Base-by-base conservation (phyloP, 164 flowering plant genomes). In the Chimonanthus praecox region DNA sequence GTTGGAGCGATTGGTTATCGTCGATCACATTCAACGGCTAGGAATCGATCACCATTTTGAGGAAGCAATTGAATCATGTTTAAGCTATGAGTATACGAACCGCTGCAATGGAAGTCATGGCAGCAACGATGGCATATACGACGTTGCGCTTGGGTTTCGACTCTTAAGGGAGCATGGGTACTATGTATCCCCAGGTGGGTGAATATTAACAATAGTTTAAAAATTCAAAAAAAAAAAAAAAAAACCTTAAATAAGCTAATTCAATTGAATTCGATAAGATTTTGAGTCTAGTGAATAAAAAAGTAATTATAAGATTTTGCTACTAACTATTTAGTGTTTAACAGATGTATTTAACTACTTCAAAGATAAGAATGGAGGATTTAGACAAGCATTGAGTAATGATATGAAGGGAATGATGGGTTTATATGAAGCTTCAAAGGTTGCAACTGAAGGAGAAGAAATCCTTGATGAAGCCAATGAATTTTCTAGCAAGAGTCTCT, bases 391-490 rank as follows among this genome's bases (percentile, higher is more conserved):
- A 7, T 33, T 77, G 58, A 49, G 33, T 2, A 48, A 72, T 63
- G 84, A 83, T 67, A 44, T 77, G 1, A 70, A 45, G 10, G 84
- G 84, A 62, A 64, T 82, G 61, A 67, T 80, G 75, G 66, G 74
- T 58, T 64, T 85, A 33, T 84, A 77, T 66, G 86, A 84, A 75
- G 83, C 85, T 5, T 71, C 85, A 71, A 72, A 73, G 7, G 71
- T 82, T 44, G 72, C 78, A 21, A 58, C 80, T 13, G 74, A 77
- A 58, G 92, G 87, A 33, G 95, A 90, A 70, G 65, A 79, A 15
- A 73, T 79, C 50, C 85, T 90, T 2, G 87, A 87, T 10, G 82
- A 87, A 73, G 88, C 85, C 7, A 69, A 47, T 49, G 63, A 71
- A 0, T 84, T 85, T 20, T 73, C 84, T 43, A n/a, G 71, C 2